phyloP scores from a whole-genome alignment of 139 green algal genomes.

The Gonium pectorale region DNA sequence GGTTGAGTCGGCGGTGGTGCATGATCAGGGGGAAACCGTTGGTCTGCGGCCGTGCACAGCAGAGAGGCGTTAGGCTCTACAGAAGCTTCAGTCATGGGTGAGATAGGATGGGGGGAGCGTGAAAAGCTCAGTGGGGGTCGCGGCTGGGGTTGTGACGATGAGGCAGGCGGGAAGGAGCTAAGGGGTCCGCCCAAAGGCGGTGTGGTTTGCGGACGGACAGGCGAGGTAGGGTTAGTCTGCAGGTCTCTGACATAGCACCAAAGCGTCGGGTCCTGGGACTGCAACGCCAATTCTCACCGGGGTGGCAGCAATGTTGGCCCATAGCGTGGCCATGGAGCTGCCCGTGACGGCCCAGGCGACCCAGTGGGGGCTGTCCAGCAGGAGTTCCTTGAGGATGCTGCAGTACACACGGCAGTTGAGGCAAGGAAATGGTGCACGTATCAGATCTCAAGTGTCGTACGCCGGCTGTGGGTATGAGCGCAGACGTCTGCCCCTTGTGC shows the following conservation, averaged over 20 bases:
- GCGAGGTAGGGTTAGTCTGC: neutral
- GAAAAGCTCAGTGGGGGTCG: neutral
- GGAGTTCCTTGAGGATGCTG: conserved; percentile 25
- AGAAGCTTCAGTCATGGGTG: neutral
- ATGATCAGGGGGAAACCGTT: conserved; percentile 23
- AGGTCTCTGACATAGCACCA: neutral
- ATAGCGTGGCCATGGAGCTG: conserved; percentile 33
- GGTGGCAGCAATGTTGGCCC: conserved; percentile 19
- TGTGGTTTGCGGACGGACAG: conserved; percentile 8
- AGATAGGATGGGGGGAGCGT: neutral
- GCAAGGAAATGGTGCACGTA: conserved; percentile 15
- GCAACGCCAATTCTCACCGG: conserved; percentile 8
- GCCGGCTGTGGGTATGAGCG: neutral
- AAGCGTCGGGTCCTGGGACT: neutral
- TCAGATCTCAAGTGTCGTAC: neutral
- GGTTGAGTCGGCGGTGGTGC: conserved; percentile 10
- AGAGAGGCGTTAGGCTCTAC: neutral
- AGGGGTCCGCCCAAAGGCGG: conserved; percentile 3
- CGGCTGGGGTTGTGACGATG: neutral
- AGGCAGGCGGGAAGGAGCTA: conserved; percentile 3
- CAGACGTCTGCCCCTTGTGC: neutral
- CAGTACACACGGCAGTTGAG: neutral
- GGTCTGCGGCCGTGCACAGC: conserved; percentile 14
- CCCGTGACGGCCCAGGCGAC: conserved; percentile 33
- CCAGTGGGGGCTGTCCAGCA: conserved; percentile 33